phyloP scores from a whole-genome alignment of 2,329 filamentous ascomycete species.

The Phialophora expanda region DNA sequence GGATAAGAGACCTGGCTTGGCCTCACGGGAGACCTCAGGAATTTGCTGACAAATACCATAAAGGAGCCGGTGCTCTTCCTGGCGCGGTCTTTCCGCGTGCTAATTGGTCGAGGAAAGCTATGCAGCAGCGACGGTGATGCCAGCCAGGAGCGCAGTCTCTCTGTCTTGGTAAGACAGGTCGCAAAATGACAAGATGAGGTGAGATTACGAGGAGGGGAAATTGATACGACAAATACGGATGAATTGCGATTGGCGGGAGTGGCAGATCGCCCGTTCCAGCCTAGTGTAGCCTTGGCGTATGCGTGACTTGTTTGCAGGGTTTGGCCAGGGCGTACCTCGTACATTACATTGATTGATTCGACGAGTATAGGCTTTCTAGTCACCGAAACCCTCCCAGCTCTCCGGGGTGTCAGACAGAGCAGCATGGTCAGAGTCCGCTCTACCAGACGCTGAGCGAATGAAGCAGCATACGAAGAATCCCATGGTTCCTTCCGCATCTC shows the following conservation, averaged over 20 bases:
- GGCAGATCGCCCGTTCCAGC: not conserved
- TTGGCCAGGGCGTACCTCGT: not conserved
- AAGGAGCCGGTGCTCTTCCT: not conserved
- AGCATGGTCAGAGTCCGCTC: constrained; percentile 18
- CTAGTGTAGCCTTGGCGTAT: not conserved
- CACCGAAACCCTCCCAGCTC: constrained; percentile 52
- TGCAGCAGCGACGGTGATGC: not conserved
- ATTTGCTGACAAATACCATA: constrained; percentile 5
- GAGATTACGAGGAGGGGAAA: not conserved
- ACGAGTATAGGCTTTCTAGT: constrained; percentile 17
- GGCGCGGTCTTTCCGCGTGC: not conserved
- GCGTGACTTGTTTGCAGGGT: not conserved
- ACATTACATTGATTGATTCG: no score
- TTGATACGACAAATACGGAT: not conserved
- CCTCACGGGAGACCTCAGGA: not conserved
- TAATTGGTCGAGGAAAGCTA: not conserved
- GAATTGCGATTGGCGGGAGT: not conserved
- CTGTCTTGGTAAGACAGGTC: not conserved
- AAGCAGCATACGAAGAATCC: constrained; percentile 96
- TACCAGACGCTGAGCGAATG: constrained; percentile 57
- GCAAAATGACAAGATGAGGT: not conserved
- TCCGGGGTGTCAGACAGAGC: constrained; percentile 42
- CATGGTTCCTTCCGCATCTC: constrained; percentile 82
- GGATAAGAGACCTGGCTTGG: not conserved
- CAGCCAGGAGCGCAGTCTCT: not conserved